Percentiles rank a stretch among this genome's conserved stretches.
Conservation (phyloP, 768 basidiomycete species). For the Lanmaoa rubissima region DNA sequence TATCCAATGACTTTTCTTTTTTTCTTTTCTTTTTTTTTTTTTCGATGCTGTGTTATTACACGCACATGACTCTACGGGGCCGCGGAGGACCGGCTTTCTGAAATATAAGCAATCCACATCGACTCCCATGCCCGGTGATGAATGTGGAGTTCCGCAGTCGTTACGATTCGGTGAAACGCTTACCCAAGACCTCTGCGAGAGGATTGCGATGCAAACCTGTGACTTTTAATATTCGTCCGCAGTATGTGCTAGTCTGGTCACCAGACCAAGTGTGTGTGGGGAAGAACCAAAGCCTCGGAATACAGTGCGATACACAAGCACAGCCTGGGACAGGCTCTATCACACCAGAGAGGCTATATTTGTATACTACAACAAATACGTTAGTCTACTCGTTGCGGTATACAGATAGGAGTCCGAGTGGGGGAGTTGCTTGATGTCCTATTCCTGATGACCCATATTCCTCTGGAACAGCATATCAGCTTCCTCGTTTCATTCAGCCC, state of each 20-base stretch:
- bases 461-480: no score
- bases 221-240: background rate
- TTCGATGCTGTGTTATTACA: background rate
- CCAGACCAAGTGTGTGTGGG: background rate
- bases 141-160: background rate
- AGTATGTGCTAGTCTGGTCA: background rate
- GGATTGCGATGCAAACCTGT: background rate
- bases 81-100: background rate
- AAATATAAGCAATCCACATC: background rate
- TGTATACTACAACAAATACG: no score
- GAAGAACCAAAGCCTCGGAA: background rate
- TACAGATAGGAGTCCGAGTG: no score
- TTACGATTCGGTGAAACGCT: background rate
- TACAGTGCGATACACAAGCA: background rate
- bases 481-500: background rate
- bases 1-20: background rate
- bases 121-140: background rate
- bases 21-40: no score
- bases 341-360: background rate
- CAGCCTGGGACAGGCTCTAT: background rate
- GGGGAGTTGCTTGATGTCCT: no score
- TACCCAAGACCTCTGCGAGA: background rate
- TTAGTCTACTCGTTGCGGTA: no score
- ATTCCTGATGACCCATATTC: no score
- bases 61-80: background rate